These are phyloP conservation scores for Sporisorium exsertum DNA, from an alignment of 1,284 basidiomycete genomes.

Conservation along the genomic window DNA sequence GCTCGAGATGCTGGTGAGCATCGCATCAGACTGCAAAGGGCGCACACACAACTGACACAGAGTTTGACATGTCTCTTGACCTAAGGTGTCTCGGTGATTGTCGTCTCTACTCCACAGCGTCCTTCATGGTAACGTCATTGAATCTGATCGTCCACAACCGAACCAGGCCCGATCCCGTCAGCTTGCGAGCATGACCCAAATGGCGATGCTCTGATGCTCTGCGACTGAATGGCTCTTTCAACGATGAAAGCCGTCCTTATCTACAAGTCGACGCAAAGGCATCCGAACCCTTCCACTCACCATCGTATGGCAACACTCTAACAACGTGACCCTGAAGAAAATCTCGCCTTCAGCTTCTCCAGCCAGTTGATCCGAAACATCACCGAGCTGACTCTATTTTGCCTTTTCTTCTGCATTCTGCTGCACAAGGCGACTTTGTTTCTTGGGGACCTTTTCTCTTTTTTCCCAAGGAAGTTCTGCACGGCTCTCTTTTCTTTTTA, in stretches of 20 bases:
- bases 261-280: background rate
- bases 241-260: background rate
- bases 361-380: conserved; percentile 33
- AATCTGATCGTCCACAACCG: background rate
- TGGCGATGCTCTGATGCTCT: too few relatives aligned
- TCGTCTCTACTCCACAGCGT: background rate
- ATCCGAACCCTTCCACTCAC: background rate
- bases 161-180: too few relatives aligned
- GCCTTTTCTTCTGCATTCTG: background rate
- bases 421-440: background rate
- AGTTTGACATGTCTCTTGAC: background rate
- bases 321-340: background rate
- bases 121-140: background rate
- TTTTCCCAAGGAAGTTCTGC: conserved; percentile 10
- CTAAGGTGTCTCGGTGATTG: background rate
- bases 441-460: background rate
- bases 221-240: too few relatives aligned
- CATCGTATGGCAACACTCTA: background rate
- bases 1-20: background rate
- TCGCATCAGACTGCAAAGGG: too few relatives aligned
- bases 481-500: conserved; percentile 22
- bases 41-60: background rate
- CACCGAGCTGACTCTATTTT: conserved; percentile 20
- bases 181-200: too few relatives aligned
- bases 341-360: background rate